Evolutionary conservation across 2,329 filamentous ascomycete genomes (phyloP), one percentile per base, ranked within the genome.

Genomic region (Cladophialophora carrionii): DNA sequence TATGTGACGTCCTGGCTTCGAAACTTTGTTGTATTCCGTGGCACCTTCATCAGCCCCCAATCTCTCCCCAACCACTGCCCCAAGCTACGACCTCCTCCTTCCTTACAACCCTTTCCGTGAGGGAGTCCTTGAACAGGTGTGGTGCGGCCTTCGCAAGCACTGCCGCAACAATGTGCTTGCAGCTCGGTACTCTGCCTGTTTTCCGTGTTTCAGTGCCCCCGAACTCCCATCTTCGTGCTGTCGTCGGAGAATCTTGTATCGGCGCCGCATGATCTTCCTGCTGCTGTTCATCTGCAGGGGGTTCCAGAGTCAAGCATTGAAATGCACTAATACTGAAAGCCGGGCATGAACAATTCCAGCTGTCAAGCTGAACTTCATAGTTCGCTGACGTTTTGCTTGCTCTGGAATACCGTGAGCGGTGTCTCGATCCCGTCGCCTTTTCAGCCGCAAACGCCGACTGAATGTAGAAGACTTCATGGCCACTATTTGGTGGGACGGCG

Each of bases 321-420:
- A 92, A 93, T 2, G 88, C 85, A 22, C 88, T 82, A 68, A 96
- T 88, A 0, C 89, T 84, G 76, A 98, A 98, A 1, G 87, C 88
- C 3, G 92, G 89, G 79, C 95, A 99, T 0, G 87, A 91, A 77
- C 95, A 99, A 76, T 90, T 92, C 95, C 95, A 98, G 1, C 89
- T 86, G 0, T 76, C 72, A 1, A 93, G 82, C 9, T 88, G 85
- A 17, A 98, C 90, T 71, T 90, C 81, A 77, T 97, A 96, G 57
- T 74, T 73, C 43, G 76, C 76, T 22, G 56, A 37, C 72, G 68
- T 48, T 68, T 71, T 24, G 72, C 72, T 67, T 0, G 34, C 43
- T 37, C 57, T 57, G 22, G 57, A 29, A 17, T 49, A 34, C 22
- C 41, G 20, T n/a, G 37, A 22, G 31, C 48, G 22, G 51, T 41